A percentile compares a stretch with the other conserved stretches of the same genome.
These are phyloP conservation scores for Flaveria sonorensis DNA, from an alignment of 129 eudicot species.

Conservation along the genomic window DNA sequence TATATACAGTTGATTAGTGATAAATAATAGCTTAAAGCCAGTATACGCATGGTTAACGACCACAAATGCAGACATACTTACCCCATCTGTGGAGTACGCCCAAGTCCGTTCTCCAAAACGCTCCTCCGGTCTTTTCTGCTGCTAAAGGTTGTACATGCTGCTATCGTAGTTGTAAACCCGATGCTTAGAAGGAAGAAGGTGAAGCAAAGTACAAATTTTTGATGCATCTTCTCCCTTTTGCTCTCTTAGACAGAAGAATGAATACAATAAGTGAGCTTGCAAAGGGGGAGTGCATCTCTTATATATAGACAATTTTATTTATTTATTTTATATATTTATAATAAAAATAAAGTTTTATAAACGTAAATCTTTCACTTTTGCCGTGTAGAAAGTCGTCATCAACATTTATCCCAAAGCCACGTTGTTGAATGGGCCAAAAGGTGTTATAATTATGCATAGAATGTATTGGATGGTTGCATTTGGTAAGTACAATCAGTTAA, in stretches of 20 bases:
- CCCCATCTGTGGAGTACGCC: constrained; percentile 77
- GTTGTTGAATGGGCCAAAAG: constrained; percentile 28
- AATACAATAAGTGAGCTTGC: constrained; percentile 23
- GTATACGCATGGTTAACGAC: constrained; percentile 14
- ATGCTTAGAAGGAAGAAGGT: constrained; percentile 27
- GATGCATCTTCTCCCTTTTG: constrained; percentile 31
- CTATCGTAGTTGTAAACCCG: constrained; percentile 13
- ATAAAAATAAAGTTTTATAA: not conserved
- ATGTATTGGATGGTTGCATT: constrained; percentile 23
- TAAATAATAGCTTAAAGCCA: not conserved
- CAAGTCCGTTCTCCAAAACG: constrained; percentile 62
- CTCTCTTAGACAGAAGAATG: constrained; percentile 11
- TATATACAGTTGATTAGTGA: too few species aligned
- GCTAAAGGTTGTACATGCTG: constrained; percentile 33
- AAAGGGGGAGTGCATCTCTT: constrained; percentile 13
- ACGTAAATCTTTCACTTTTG: constrained; percentile 2
- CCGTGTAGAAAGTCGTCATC: constrained; percentile 31
- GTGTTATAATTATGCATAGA: not conserved
- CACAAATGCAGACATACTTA: constrained; percentile 25
- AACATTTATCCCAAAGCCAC: constrained; percentile 33
- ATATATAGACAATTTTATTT: constrained; percentile 13
- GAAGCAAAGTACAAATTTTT: constrained; percentile 32
- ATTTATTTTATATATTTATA: not conserved
- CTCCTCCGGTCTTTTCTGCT: constrained; percentile 30
- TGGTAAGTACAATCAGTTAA: constrained; percentile 4